A percentile compares a stretch with the other conserved stretches of the same genome.
Evolutionary conservation across 768 basidiomycete genomes (phyloP).

Genomic region (Pholiota microspora): DNA sequence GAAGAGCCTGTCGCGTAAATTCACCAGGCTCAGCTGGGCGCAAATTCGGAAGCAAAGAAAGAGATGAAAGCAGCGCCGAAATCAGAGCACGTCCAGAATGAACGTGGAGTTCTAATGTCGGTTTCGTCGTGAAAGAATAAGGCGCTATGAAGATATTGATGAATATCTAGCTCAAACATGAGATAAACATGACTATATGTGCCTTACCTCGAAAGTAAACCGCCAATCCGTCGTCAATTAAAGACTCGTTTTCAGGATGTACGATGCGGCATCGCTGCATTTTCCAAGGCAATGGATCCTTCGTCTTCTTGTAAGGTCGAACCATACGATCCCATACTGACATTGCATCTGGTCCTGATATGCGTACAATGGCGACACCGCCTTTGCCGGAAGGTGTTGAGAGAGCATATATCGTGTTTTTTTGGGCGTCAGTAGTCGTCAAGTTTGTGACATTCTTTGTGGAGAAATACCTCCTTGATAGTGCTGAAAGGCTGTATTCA

Average conservation of each 20-base stretch:
- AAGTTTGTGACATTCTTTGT: conserved; percentile 18
- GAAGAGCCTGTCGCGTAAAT: conserved; percentile 83
- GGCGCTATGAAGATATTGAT: conserved; percentile 51
- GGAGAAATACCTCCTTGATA: neutral
- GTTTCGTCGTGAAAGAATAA: conserved; percentile 81
- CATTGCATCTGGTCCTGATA: conserved; percentile 76
- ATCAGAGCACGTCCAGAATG: conserved; percentile 86
- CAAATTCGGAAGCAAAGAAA: conserved; percentile 59
- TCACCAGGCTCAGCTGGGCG: conserved; percentile 86
- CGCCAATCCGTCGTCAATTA: conserved; percentile 77
- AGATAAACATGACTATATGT: neutral
- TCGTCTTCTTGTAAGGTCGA: conserved; percentile 23
- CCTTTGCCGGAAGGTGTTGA: conserved; percentile 86
- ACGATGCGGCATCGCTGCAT: conserved; percentile 70
- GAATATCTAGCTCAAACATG: neutral
- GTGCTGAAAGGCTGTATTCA: neutral
- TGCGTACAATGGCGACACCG: conserved; percentile 77
- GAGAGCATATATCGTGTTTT: conserved; percentile 81
- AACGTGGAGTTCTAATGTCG: conserved; percentile 80
- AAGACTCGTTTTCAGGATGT: conserved; percentile 56
- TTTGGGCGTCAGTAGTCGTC: conserved; percentile 48
- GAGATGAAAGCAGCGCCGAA: conserved; percentile 61
- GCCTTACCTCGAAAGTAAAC: conserved; percentile 76
- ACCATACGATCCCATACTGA: conserved; percentile 65
- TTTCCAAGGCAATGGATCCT: conserved; percentile 57